phyloP scores from a whole-genome alignment of 306 rosid species.

The Alnus glutinosa region DNA sequence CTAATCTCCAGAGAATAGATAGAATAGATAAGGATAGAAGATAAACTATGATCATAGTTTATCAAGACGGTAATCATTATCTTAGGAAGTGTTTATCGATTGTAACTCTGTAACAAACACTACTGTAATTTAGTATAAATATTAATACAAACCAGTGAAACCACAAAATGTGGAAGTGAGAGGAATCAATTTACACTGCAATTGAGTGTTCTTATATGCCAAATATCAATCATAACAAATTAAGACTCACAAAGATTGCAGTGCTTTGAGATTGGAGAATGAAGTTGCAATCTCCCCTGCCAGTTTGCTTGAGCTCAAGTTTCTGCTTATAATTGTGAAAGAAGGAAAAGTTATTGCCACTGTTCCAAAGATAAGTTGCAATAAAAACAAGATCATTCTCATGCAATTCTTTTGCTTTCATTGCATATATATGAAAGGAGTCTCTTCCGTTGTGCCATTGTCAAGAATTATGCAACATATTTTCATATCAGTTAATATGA shows the following conservation, averaged over 20 bases:
- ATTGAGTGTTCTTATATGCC: not conserved
- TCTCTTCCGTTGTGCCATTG: no score
- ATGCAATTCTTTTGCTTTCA: not conserved
- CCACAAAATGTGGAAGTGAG: no score
- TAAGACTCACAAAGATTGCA: slow-evolving; percentile 29
- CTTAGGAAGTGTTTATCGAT: no score
- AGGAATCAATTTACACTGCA: no score
- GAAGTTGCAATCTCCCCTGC: slow-evolving; percentile 12
- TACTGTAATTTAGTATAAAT: no score
- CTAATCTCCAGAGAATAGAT: no score
- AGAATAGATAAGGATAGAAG: no score
- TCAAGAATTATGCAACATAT: not conserved
- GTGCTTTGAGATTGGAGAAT: slow-evolving; percentile 17
- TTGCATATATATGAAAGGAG: no score
- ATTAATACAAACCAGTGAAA: no score
- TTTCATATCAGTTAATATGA: not conserved
- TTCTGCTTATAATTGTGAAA: slow-evolving; percentile 11
- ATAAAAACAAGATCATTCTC: not conserved
- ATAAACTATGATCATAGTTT: no score
- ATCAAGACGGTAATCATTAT: no score
- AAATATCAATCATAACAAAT: not conserved
- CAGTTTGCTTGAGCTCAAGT: slow-evolving; percentile 34
- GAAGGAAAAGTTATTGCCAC: not conserved
- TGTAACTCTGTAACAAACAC: no score
- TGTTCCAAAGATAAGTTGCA: not conserved